Conservation (phyloP, 73 alveolate species). For the Breviolum minutum region DNA sequence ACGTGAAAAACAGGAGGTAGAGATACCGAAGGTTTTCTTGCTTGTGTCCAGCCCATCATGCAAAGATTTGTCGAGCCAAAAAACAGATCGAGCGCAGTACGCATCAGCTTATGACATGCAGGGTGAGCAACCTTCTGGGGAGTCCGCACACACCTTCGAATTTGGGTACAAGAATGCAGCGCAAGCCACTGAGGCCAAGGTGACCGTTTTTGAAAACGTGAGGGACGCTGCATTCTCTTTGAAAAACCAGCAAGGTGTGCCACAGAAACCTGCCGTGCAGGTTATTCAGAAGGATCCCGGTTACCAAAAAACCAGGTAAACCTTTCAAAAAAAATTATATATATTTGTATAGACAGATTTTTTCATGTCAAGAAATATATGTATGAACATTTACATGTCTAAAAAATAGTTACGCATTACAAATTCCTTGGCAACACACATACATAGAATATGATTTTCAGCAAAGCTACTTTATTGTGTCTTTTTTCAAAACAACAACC, state of each 20-base stretch:
- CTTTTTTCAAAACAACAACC: too few relatives aligned
- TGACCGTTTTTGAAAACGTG: constrained; percentile 1
- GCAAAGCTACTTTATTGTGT: too few relatives aligned
- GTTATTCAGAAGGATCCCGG: background rate
- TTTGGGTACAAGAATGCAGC: background rate
- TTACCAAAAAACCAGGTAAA: background rate
- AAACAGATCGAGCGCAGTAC: background rate
- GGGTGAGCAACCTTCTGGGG: background rate
- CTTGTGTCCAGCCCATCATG: constrained; percentile 20
- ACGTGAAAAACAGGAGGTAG: background rate
- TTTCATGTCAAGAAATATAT: too few relatives aligned
- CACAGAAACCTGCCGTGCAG: background rate
- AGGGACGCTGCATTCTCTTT: background rate
- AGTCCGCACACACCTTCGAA: background rate
- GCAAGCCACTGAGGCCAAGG: background rate
- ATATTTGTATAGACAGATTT: background rate
- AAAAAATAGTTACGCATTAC: too few relatives aligned
- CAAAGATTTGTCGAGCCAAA: background rate
- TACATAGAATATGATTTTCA: too few relatives aligned
- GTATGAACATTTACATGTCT: too few relatives aligned
- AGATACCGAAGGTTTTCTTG: background rate
- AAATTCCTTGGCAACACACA: too few relatives aligned
- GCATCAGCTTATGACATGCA: background rate
- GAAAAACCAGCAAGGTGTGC: background rate
- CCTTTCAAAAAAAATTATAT: background rate